phyloP scores from a whole-genome alignment of 345 rosid species.

The Gynandropsis gynandra region DNA sequence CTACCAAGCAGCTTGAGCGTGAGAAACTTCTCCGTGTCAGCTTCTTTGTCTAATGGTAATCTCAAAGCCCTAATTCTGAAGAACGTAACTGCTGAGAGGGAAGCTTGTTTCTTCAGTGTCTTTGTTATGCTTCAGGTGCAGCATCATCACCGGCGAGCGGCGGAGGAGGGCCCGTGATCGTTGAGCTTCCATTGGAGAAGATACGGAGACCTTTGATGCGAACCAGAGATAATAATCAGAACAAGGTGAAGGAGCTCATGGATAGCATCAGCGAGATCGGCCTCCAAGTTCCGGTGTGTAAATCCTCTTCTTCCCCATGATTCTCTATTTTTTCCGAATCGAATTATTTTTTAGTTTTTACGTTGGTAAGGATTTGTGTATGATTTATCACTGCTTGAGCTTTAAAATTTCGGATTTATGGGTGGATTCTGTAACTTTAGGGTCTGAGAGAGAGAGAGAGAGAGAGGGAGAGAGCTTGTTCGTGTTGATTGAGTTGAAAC shows the following conservation, averaged over 20 bases:
- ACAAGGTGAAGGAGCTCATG: constrained; percentile 79
- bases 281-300: constrained; percentile 79
- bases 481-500: too few species aligned
- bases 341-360: too few species aligned
- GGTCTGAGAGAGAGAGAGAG: too few species aligned
- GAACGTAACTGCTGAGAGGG: background rate
- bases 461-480: too few species aligned
- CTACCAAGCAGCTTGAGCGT: constrained; percentile 36
- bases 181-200: constrained; percentile 69
- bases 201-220: constrained; percentile 79
- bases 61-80: background rate
- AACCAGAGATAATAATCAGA: constrained; percentile 76
- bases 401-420: too few species aligned
- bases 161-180: constrained; percentile 49
- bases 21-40: constrained; percentile 51
- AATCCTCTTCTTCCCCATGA: background rate
- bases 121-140: constrained; percentile 10
- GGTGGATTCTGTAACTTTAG: too few species aligned
- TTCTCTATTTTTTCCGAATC: background rate
- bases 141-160: constrained; percentile 28
- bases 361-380: too few species aligned
- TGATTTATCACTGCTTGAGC: too few species aligned
- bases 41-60: constrained; percentile 60
- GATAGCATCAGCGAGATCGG: constrained; percentile 71
- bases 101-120: background rate